Evolutionary conservation across 495 filamentous ascomycete species (phyloP).

Genomic region (Trichoderma gamsii): DNA sequence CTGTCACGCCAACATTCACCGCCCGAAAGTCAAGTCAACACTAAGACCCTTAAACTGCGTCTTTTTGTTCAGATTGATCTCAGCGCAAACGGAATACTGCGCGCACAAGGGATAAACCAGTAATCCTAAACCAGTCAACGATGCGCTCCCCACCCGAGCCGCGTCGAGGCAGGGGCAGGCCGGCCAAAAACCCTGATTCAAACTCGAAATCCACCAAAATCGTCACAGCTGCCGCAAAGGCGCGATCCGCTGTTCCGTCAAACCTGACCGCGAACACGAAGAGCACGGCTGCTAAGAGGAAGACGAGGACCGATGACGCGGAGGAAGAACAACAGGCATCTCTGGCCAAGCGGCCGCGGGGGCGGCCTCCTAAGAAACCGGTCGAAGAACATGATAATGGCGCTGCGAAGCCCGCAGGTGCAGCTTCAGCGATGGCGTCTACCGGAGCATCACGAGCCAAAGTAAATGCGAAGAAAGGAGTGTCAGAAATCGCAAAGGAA

Average conservation of each 20-base stretch:
- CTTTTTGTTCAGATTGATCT: neutral
- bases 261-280: conserved; percentile 22
- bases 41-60: neutral
- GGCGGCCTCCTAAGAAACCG: conserved; percentile 34
- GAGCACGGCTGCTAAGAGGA: conserved; percentile 36
- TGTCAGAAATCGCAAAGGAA: conserved; percentile 17
- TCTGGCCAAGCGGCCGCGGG: conserved; percentile 13
- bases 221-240: conserved; percentile 33
- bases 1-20: conserved; percentile 7
- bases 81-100: neutral
- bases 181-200: conserved; percentile 37
- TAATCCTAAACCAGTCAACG: conserved; percentile 1
- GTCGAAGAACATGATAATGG: conserved; percentile 22
- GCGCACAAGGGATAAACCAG: neutral
- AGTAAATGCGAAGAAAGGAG: neutral
- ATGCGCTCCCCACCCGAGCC: conserved; percentile 53
- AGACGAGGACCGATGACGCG: conserved; percentile 38
- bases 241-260: conserved; percentile 28
- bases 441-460: neutral
- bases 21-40: conserved; percentile 7
- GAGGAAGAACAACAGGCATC: conserved; percentile 33
- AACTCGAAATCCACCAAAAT: conserved; percentile 31
- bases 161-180: conserved; percentile 54
- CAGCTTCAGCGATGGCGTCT: conserved; percentile 18
- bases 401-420: conserved; percentile 18